Conservation (phyloP, 306 rosid species). For the Fragaria nilgerrensis region DNA sequence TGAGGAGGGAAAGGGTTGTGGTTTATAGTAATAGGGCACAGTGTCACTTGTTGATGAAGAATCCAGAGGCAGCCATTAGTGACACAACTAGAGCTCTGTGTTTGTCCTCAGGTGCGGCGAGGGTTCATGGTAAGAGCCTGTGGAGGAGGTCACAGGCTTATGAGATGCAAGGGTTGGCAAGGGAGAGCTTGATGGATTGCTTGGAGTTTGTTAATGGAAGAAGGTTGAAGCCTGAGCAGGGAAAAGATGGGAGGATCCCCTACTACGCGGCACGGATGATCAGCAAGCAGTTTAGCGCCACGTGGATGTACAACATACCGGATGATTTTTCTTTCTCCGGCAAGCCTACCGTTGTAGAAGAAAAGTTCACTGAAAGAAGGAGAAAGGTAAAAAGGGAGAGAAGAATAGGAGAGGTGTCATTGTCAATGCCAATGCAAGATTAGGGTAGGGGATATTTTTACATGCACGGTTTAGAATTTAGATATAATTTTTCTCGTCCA, state of each 20-base stretch:
- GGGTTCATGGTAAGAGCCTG: conserved; percentile 54
- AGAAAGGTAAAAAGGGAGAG: conserved; percentile 22
- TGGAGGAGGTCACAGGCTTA: conserved; percentile 79
- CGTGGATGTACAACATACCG: conserved; percentile 31
- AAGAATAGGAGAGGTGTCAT: not conserved
- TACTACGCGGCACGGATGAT: conserved; percentile 52
- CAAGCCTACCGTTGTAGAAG: conserved; percentile 1
- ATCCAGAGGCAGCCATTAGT: conserved; percentile 52
- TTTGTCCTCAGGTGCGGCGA: conserved; percentile 34
- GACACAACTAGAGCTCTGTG: conserved; percentile 68
- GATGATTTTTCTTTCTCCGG: conserved; percentile 19
- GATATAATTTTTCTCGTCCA: not conserved
- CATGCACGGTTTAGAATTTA: not conserved
- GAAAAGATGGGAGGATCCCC: conserved; percentile 41
- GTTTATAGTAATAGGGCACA: conserved; percentile 72
- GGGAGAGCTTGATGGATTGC: conserved; percentile 68
- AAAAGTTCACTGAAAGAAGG: conserved; percentile 20
- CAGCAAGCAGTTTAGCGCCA: conserved; percentile 51
- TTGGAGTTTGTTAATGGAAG: conserved; percentile 38
- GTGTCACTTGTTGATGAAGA: conserved; percentile 47
- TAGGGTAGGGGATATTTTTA: not conserved
- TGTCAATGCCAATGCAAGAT: not conserved
- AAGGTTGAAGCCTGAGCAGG: conserved; percentile 14
- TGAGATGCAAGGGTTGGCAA: conserved; percentile 50
- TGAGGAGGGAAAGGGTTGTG: conserved; percentile 53